A percentile compares a stretch with the other conserved stretches of the same genome.
These are phyloP conservation scores for Mycogone perniciosa DNA, from an alignment of 2,329 filamentous ascomycete genomes.

Conservation along the genomic window DNA sequence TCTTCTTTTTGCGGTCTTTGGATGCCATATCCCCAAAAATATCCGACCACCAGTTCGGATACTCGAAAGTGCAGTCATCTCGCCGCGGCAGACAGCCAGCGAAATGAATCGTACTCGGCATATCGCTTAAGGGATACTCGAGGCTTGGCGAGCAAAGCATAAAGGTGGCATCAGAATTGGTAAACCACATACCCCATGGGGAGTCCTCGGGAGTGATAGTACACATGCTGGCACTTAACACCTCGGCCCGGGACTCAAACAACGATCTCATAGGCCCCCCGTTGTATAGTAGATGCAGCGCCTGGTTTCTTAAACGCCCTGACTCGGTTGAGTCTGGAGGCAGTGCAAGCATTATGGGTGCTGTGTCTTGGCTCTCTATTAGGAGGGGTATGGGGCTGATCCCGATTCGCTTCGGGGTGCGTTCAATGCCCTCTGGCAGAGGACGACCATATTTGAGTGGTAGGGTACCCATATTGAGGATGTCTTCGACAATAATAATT, in stretches of 20 bases:
- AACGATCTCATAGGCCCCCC: conserved; percentile 12
- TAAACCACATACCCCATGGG: conserved; percentile 7
- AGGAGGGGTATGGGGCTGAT: conserved; percentile 27
- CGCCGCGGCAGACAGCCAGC: conserved; percentile 8
- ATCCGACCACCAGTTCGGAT: conserved; percentile 4
- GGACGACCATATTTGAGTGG: conserved; percentile 22
- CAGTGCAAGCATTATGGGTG: conserved; percentile 25
- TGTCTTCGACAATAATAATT: conserved; percentile 29
- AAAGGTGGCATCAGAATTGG: conserved; percentile 6
- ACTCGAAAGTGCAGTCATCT: not conserved
- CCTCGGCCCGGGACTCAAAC: conserved; percentile 7
- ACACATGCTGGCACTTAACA: conserved; percentile 4
- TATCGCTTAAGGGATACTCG: conserved; percentile 6
- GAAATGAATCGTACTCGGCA: conserved; percentile 4
- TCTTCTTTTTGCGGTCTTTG: conserved; percentile 26
- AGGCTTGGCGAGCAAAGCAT: conserved; percentile 11
- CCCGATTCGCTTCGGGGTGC: conserved; percentile 22
- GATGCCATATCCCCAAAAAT: conserved; percentile 19
- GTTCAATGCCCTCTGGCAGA: conserved; percentile 21
- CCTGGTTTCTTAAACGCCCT: conserved; percentile 22
- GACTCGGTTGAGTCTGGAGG: conserved; percentile 24
- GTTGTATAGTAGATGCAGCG: conserved; percentile 12
- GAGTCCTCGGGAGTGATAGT: conserved; percentile 1
- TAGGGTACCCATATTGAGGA: conserved; percentile 23
- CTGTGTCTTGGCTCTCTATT: conserved; percentile 26